These are phyloP conservation scores for Tilletia walkeri DNA, from an alignment of 1,284 basidiomycete species.

Conservation along the genomic window DNA sequence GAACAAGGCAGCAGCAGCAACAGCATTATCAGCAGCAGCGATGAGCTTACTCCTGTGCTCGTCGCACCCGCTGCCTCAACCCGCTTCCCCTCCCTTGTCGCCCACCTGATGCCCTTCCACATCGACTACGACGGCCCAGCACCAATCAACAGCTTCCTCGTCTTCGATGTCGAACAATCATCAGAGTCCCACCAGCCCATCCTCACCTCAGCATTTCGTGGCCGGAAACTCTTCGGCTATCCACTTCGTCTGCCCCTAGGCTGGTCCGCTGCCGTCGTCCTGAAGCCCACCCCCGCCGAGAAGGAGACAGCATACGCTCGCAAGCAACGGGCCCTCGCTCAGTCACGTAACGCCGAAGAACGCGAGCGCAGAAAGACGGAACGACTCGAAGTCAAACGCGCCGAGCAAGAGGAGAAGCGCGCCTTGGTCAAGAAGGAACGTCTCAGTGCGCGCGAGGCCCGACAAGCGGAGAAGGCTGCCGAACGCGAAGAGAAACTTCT, in stretches of 20 bases:
- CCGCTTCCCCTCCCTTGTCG: slow-evolving; percentile 15
- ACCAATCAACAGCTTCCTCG: slow-evolving; percentile 33
- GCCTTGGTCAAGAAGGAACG: neutral
- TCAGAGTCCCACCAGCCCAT: neutral
- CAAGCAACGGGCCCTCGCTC: neutral
- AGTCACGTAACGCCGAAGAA: neutral
- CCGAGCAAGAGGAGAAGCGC: neutral
- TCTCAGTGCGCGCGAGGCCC: neutral
- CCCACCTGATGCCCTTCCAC: slow-evolving; percentile 40
- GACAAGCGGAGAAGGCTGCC: neutral
- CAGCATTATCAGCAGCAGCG: neutral
- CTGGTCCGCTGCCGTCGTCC: slow-evolving; percentile 26
- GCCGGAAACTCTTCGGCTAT: slow-evolving; percentile 30
- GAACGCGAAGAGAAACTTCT: neutral
- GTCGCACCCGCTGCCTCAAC: slow-evolving; percentile 8
- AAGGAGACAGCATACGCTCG: neutral
- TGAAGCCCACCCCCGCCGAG: neutral
- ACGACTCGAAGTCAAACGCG: neutral
- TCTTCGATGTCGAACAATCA: slow-evolving; percentile 17
- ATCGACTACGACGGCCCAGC: slow-evolving; percentile 38
- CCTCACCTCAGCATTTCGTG: slow-evolving; percentile 30
- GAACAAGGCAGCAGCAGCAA: slow-evolving; percentile 1
- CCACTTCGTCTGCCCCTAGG: slow-evolving; percentile 27
- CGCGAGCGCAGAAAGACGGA: neutral
- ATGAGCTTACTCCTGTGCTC: slow-evolving; percentile 7